Evolutionary conservation across 345 rosid species (phyloP), one percentile per base, ranked within the genome.

Genomic region (Populus pruinosa): DNA sequence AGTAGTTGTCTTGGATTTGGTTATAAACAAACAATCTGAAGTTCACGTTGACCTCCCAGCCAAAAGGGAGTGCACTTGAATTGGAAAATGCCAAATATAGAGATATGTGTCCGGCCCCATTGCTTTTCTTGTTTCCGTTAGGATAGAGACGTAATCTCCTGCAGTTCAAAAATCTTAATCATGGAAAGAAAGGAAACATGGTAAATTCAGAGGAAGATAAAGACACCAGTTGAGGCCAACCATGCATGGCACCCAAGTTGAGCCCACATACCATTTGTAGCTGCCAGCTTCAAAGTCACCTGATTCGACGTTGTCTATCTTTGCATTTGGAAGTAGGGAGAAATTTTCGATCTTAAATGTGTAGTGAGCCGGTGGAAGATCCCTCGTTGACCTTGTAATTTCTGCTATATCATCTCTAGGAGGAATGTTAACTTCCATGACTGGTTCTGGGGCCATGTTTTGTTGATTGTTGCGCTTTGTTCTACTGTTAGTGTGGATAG

Each of bases 21-120:
- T 76, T 53, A 67, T 67, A 76, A 33, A 76, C 50, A 53, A 76
- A 67, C 66, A 76, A 9, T 61, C 68, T 76, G 49, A 76, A 67
- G 23, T 13, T 12, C 8, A 36, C 78, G 56, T 76, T 49, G 16
- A 76, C 72, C 10, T 35, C 72, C 47, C 5, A 13, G 2, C 39
- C n/a, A 0, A 50, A 8, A n/a, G 55, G 77, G 16, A 33, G 2
- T 14, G 44, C 2, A 65, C 65, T 67, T n/a, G 64, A 23, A 4
- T 67, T 7, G 31, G 78, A 67, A 8, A 67, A 63, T n/a, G 1
- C 67, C 23, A 76, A 53, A 38, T 76, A 75, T 5, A 75, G 72
- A 16, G 78, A 66, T 6, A 75, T 9, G 33, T 67, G 27, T 1
- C 18, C 50, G 6, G 36, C n/a, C 23, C 20, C 47, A 0, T 35